Percentiles rank a stretch among this genome's conserved stretches.
Conservation (phyloP, 2,329 filamentous ascomycete genomes). For the Cadophora sp. region DNA sequence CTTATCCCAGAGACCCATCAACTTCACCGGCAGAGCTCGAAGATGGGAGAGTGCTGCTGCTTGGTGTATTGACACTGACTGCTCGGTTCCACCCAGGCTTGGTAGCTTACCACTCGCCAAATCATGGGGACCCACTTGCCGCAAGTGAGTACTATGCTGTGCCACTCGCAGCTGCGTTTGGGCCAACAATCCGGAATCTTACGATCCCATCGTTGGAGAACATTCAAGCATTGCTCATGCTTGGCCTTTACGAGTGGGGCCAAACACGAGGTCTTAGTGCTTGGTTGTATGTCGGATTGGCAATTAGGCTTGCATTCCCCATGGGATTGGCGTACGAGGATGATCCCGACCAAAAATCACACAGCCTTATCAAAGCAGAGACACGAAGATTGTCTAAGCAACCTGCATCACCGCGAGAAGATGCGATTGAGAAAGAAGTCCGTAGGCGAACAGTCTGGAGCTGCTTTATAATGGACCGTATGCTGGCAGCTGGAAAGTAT, state of each 20-base stretch:
- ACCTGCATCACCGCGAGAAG: constrained; percentile 39
- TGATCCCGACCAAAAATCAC: constrained; percentile 41
- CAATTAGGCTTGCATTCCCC: constrained; percentile 63
- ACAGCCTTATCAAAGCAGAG: constrained; percentile 29
- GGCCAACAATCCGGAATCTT: constrained; percentile 54
- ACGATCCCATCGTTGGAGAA: constrained; percentile 64
- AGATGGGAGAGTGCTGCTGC: constrained; percentile 63
- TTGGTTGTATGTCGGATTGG: constrained; percentile 71
- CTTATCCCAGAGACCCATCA: constrained; percentile 43
- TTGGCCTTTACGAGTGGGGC: constrained; percentile 75
- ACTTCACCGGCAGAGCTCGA: constrained; percentile 39
- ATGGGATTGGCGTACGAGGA: constrained; percentile 67
- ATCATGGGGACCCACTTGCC: constrained; percentile 54
- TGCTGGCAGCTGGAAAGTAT: constrained; percentile 69
- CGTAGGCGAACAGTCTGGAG: constrained; percentile 76
- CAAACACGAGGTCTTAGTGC: constrained; percentile 66
- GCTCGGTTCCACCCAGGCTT: constrained; percentile 70
- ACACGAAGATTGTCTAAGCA: constrained; percentile 30
- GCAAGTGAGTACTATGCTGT: constrained; percentile 71
- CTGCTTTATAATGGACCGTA: constrained; percentile 74
- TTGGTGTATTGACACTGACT: constrained; percentile 73
- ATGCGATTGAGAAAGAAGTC: constrained; percentile 66
- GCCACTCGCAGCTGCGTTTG: constrained; percentile 59
- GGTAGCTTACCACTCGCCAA: constrained; percentile 53
- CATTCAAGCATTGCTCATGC: constrained; percentile 73